Conservation (phyloP, 2,329 filamentous ascomycete genomes). For the Ophiostoma perfectum region DNA sequence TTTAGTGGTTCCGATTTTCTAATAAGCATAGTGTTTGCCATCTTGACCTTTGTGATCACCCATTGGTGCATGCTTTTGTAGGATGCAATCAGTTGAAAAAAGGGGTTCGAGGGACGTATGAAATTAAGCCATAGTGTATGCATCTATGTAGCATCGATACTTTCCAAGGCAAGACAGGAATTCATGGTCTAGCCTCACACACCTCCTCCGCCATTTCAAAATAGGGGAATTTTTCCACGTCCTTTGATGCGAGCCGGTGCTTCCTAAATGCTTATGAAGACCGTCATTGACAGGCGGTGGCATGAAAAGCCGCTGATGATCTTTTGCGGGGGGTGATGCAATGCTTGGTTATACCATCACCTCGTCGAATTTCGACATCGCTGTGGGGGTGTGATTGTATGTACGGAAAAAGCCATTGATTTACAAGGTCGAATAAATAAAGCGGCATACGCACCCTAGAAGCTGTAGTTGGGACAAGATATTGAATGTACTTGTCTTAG, state of each 20-base stretch:
- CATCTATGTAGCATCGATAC: not conserved
- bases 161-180: too few species aligned
- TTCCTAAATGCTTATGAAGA: not conserved
- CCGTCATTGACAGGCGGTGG: not conserved
- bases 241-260: not conserved
- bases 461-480: not conserved
- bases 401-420: not conserved
- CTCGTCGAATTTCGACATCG: conserved; percentile 4
- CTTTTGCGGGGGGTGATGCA: not conserved
- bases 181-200: too few species aligned
- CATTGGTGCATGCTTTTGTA: not conserved
- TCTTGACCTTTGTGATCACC: too few species aligned
- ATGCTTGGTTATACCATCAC: not conserved
- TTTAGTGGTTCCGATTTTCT: not conserved
- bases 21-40: not conserved
- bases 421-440: not conserved
- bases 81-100: not conserved
- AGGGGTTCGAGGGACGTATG: not conserved
- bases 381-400: not conserved
- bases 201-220: too few species aligned
- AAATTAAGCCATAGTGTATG: not conserved
- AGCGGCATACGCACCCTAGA: not conserved
- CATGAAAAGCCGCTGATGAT: not conserved
- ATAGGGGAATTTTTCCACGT: not conserved
- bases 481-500: not conserved